Percentiles rank a stretch among this genome's conserved stretches.
phyloP scores from a whole-genome alignment of 768 basidiomycete species.

The Kwoniella newhampshirensis region DNA sequence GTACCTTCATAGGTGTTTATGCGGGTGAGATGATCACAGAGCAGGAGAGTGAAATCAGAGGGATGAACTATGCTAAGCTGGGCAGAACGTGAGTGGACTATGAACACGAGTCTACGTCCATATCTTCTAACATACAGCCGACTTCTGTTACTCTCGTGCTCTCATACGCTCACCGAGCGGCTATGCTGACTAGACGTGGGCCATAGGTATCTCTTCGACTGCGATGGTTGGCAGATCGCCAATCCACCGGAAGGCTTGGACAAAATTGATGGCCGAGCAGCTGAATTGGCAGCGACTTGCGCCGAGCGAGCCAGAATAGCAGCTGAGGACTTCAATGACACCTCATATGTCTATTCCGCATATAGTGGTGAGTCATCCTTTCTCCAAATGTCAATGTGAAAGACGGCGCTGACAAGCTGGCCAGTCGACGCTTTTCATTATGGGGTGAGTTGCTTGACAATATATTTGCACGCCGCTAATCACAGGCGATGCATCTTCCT shows the following conservation, averaged over 20 bases:
- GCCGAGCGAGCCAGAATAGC: slow-evolving; percentile 32
- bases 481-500: no score
- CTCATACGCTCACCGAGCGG: no score
- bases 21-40: slow-evolving; percentile 78
- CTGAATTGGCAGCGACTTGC: slow-evolving; percentile 36
- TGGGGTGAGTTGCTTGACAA: slow-evolving; percentile 38
- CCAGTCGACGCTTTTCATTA: slow-evolving; percentile 80
- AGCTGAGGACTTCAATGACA: slow-evolving; percentile 32
- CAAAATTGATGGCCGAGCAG: slow-evolving; percentile 38
- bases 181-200: no score
- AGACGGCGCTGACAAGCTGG: neutral
- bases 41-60: slow-evolving; percentile 66
- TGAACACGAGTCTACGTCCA: slow-evolving; percentile 31
- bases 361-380: slow-evolving; percentile 33
- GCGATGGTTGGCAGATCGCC: slow-evolving; percentile 71
- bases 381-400: neutral
- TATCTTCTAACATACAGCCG: slow-evolving; percentile 20
- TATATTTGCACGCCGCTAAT: no score
- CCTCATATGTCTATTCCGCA: slow-evolving; percentile 39
- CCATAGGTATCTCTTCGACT: slow-evolving; percentile 78
- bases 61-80: slow-evolving; percentile 57
- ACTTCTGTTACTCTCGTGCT: no score
- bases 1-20: slow-evolving; percentile 79
- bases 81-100: slow-evolving; percentile 44
- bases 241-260: slow-evolving; percentile 39